Evolutionary conservation across 805 yeast species (phyloP), one percentile per base, ranked within the genome.

Genomic region (Starmerella gropengiesseri): DNA sequence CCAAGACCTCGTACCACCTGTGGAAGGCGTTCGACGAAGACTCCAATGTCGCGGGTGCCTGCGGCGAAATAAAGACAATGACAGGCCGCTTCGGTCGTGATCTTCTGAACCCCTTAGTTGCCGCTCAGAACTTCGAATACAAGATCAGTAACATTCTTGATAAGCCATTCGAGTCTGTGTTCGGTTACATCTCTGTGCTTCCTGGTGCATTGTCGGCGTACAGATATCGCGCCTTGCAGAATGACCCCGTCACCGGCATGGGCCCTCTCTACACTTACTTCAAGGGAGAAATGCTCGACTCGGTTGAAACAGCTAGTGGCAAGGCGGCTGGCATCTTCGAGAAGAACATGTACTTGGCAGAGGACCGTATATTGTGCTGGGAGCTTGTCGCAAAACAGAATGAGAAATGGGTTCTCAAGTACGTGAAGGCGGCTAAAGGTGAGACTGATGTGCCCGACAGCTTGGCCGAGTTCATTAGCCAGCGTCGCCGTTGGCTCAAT

Each of bases 21-120:
- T 91, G 99, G 99, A 91, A 91, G 62, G 94, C 95, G 0, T 91
- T 91, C 61, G 98, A 91, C 61, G 73, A 77, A 53, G 96, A 91
- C 59, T 86, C 96, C 1, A 87, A 89, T 55, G 95, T 91, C 41
- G 99, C 95, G 0, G 99, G 99, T 49, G 98, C 95, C 1, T 96
- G 97, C 12, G 99, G 99, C 49, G 97, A 91, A 61, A 87, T 91
- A 58, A 81, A 81, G 49, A 85, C 97, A 0, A 80, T 89, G 83
- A 86, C 85, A 55, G 99, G 98, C 33, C 81, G 77, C 54, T 81
- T 77, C 22, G 85, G 96, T 74, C 55, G 65, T 19, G 84, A 87
- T 50, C 66, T 91, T 48, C 60, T 83, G 18, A 89, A 89, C 60
- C 97, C 97, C 9, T 66, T 89, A 32, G 95, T 89, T 36, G 96